Conservation (phyloP, 2,329 filamentous ascomycete species). For the Arthrobotrys musiformis region DNA sequence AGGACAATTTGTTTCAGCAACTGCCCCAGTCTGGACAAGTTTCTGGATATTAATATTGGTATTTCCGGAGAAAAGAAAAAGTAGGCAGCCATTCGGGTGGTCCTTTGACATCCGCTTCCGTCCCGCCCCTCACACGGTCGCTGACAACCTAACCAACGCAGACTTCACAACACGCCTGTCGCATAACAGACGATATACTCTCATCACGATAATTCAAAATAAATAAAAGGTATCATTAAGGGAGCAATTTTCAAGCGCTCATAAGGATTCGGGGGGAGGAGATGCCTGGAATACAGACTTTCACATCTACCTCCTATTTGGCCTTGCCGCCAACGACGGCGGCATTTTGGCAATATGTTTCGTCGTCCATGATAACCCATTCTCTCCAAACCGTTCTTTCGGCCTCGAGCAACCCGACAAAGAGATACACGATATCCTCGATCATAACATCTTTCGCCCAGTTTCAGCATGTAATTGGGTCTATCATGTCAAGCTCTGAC, state of each 20-base stretch:
- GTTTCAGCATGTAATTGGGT: constrained; percentile 53
- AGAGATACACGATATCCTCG: constrained; percentile 49
- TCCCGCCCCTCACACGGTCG: constrained; percentile 31
- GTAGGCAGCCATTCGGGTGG: constrained; percentile 24
- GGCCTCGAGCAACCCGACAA: constrained; percentile 49
- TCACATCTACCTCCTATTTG: constrained; percentile 52
- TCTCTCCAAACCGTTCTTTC: constrained; percentile 52
- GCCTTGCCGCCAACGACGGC: constrained; percentile 44
- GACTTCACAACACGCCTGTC: constrained; percentile 12
- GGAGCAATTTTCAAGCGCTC: neutral
- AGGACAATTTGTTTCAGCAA: constrained; percentile 22
- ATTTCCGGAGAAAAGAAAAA: constrained; percentile 17
- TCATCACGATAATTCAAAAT: neutral
- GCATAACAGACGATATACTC: constrained; percentile 11
- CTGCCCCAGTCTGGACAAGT: neutral
- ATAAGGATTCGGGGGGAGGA: constrained; percentile 35
- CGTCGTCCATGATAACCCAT: constrained; percentile 49
- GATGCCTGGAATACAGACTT: constrained; percentile 51
- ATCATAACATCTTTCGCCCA: constrained; percentile 53
- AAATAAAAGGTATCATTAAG: neutral
- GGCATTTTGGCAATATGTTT: constrained; percentile 55
- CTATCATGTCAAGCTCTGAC: constrained; percentile 52
- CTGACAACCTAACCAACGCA: constrained; percentile 29
- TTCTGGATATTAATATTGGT: neutral
- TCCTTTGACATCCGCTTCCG: constrained; percentile 29